Base-by-base conservation (phyloP, 23 red algal species). In the Gracilaria domingensis region DNA sequence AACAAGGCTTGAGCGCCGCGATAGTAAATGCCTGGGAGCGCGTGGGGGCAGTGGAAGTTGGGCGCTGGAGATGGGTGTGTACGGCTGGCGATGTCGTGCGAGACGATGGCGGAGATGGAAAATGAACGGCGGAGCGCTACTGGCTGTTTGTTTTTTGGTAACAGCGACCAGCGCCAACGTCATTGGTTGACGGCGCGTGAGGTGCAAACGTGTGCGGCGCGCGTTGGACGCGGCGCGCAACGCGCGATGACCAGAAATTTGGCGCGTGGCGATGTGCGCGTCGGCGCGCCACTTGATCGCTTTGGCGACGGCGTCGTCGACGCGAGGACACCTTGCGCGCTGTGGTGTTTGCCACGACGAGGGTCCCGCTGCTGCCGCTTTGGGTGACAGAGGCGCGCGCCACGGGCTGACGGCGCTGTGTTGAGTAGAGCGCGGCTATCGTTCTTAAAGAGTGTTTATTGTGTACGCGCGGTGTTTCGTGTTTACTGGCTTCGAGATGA, bases 171-270 rank as follows among this genome's bases (percentile, higher is more conserved):
- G n/a, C n/a, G n/a, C n/a, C n/a, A n/a, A n/a, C n/a, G n/a, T n/a
- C n/a, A n/a, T n/a, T n/a, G n/a, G n/a, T n/a, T n/a, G n/a, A n/a
- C n/a, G n/a, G n/a, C n/a, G n/a, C n/a, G n/a, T n/a, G n/a, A n/a
- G n/a, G n/a, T n/a, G n/a, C n/a, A n/a, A 23, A 69, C 64, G 64
- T 69, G 64, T 69, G 64, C 30, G 16, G 32, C 64, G 64, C 64
- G 14, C 7, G 64, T 69, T 69, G 64, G 64, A 23, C 14, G 64
- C 30, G 28, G 32, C 32, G 64, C 12, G 28, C 29, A 9, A 0
- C 4, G 32, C 7, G 64, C 32, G 32, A 37, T 69, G 32, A 32
- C 64, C 64, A 69, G 60, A 69, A 36, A 69, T 36, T 37, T 69
- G 64, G 64, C 64, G 64, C 26, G 1, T 36, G 60, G 60, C 56